Evolutionary conservation across 441 rosid genomes (phyloP).

Genomic region (Flueggea neowawraea): DNA sequence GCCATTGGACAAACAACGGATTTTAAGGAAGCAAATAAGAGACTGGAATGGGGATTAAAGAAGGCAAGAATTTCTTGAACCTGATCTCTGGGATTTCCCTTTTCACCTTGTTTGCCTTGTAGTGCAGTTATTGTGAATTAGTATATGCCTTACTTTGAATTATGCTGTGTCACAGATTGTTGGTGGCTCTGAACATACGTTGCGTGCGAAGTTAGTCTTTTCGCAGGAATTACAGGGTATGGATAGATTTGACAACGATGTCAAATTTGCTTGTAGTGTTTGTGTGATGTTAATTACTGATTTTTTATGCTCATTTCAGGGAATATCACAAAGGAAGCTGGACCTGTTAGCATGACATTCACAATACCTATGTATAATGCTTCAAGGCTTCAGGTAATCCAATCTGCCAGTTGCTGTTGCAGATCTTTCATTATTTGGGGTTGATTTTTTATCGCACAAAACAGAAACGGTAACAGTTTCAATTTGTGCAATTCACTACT

Average conservation of each 20-base stretch:
- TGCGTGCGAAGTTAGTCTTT: slow-evolving; percentile 95
- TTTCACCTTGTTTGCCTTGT: too few relatives aligned
- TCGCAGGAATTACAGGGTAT: slow-evolving; percentile 87
- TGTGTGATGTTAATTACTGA: neutral
- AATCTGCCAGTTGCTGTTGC: neutral
- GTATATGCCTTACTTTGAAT: slow-evolving; percentile 8
- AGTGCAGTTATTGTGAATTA: too few relatives aligned
- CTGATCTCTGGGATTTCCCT: too few relatives aligned
- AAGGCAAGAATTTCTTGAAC: slow-evolving; percentile 40
- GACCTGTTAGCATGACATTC: slow-evolving; percentile 98
- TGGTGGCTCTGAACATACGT: slow-evolving; percentile 92
- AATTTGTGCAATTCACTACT: neutral
- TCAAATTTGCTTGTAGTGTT: neutral
- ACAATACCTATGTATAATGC: slow-evolving; percentile 95
- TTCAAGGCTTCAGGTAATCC: slow-evolving; percentile 85
- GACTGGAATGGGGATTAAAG: slow-evolving; percentile 91
- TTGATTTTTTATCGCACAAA: neutral
- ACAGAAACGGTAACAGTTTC: neutral
- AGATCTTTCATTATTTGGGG: neutral
- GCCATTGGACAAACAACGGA: slow-evolving; percentile 88
- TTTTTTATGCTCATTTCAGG: slow-evolving; percentile 43
- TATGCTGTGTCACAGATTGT: slow-evolving; percentile 51
- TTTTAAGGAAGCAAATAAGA: slow-evolving; percentile 86
- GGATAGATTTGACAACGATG: neutral
- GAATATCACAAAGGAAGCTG: slow-evolving; percentile 90